phyloP scores from a whole-genome alignment of 495 filamentous ascomycete genomes.

The Amphirosellinia nigrospora region DNA sequence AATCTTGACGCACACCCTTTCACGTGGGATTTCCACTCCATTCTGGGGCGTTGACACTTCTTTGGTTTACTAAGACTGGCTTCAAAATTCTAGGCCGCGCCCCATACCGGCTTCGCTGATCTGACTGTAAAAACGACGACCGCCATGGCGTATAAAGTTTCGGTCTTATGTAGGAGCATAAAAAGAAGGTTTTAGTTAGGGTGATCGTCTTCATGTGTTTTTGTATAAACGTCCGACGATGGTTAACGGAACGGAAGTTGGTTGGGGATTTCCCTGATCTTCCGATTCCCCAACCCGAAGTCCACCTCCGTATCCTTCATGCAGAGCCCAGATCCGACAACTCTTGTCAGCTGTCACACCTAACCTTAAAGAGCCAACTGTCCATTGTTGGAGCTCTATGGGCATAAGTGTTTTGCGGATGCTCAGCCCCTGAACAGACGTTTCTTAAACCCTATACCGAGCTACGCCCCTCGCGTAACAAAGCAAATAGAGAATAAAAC shows the following conservation, averaged over 20 bases:
- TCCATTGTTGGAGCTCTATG: not conserved
- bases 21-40: too few species aligned
- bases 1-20: not conserved
- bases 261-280: constrained; percentile 18
- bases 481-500: not conserved
- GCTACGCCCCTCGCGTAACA: not conserved
- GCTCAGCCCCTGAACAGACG: not conserved
- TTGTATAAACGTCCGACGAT: not conserved
- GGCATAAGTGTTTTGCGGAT: not conserved
- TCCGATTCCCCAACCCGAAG: not conserved
- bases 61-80: too few species aligned
- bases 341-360: not conserved
- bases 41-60: too few species aligned
- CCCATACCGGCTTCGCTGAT: not conserved
- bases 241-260: constrained; percentile 9
- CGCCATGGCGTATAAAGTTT: not conserved
- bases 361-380: not conserved
- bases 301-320: not conserved
- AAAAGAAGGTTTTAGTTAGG: not conserved
- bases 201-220: not conserved
- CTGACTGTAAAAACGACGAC: not conserved
- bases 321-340: not conserved
- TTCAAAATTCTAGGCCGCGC: not conserved
- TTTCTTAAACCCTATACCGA: not conserved
- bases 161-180: not conserved